Percentiles rank a stretch among this genome's conserved stretches.
phyloP scores from a whole-genome alignment of 495 filamentous ascomycete species.

The Talaromyces adpressus region DNA sequence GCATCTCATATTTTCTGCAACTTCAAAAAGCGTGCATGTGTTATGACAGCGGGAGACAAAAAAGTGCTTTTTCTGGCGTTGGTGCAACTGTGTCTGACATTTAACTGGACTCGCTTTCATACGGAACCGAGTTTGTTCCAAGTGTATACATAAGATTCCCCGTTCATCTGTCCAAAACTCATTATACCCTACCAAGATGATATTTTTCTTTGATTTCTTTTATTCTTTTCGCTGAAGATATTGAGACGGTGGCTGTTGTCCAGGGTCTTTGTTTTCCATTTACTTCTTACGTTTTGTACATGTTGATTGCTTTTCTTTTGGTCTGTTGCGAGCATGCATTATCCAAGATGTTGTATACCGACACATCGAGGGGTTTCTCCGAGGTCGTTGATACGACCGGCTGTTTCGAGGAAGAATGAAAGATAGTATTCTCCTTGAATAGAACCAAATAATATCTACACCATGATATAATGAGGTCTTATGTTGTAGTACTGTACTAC shows the following conservation, averaged over 20 bases:
- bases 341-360: not conserved
- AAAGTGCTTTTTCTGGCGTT: slow-evolving; percentile 10
- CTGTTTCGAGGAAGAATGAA: not conserved
- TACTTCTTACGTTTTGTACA: slow-evolving; percentile 1
- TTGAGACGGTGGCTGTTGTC: not conserved
- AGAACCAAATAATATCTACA: not conserved
- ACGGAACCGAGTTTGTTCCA: not conserved
- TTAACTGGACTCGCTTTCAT: not conserved
- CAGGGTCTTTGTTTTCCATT: not conserved
- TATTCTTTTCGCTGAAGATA: not conserved
- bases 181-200: slow-evolving; percentile 8
- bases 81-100: not conserved
- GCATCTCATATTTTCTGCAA: not conserved
- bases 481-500: not conserved
- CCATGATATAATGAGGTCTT: no score
- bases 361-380: not conserved
- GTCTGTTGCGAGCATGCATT: not conserved
- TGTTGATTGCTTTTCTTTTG: not conserved
- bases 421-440: not conserved
- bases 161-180: slow-evolving; percentile 1
- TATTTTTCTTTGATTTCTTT: not conserved
- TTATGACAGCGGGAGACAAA: slow-evolving; percentile 8
- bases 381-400: not conserved
- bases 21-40: slow-evolving; percentile 6
- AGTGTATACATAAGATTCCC: slow-evolving; percentile 7